phyloP scores from a whole-genome alignment of 2,329 filamentous ascomycete genomes.

The Macrophomina pseudophaseolina region DNA sequence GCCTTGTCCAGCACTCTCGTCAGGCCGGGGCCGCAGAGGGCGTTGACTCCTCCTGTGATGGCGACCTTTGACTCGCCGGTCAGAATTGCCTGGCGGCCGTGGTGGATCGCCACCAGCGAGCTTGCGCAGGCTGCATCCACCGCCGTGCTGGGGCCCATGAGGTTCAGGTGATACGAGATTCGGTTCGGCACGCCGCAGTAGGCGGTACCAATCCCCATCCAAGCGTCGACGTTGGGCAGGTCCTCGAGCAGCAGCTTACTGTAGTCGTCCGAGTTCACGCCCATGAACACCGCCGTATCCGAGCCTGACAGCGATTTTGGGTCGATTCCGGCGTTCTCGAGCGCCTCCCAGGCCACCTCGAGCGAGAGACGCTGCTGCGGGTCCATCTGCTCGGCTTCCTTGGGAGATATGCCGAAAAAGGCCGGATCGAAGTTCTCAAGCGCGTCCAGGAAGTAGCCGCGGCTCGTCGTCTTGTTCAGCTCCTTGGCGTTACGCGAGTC shows the following conservation, averaged over 20 bases:
- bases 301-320: conserved; percentile 31
- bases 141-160: conserved; percentile 50
- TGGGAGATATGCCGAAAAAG: conserved; percentile 32
- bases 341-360: conserved; percentile 30
- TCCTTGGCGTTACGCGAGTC: conserved; percentile 36
- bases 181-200: conserved; percentile 45
- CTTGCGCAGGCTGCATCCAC: conserved; percentile 47
- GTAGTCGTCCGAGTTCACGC: conserved; percentile 44
- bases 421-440: conserved; percentile 37
- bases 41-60: conserved; percentile 42
- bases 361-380: conserved; percentile 31
- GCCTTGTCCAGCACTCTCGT: conserved; percentile 36
- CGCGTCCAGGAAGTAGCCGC: conserved; percentile 40
- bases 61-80: conserved; percentile 39
- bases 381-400: conserved; percentile 32
- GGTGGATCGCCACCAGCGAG: conserved; percentile 40
- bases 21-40: conserved; percentile 39
- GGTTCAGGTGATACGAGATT: conserved; percentile 42
- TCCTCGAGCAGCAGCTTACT: conserved; percentile 45
- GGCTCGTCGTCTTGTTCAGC: conserved; percentile 28
- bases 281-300: conserved; percentile 36
- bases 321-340: conserved; percentile 30
- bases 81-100: conserved; percentile 39
- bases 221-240: conserved; percentile 43
- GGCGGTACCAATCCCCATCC: conserved; percentile 49